Evolutionary conservation across 2,329 filamentous ascomycete genomes (phyloP), one percentile per base, ranked within the genome.

Genomic region (Penicillium carneum): DNA sequence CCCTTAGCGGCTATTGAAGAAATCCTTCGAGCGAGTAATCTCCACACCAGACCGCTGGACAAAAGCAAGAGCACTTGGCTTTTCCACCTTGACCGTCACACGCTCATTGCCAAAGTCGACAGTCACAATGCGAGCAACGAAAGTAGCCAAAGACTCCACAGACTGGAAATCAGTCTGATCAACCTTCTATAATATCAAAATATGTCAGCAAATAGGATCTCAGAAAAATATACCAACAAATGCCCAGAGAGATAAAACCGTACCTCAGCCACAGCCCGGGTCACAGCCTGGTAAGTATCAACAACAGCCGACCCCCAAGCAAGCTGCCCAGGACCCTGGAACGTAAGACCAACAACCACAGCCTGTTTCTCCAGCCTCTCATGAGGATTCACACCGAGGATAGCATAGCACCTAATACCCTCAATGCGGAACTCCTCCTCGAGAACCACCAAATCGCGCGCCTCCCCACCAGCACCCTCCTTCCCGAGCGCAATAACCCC

Each of bases 351-450:
- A 48, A 81, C 65, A 61, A 81, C 76, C 9, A 84, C 80, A 29
- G 75, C 76, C 67, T 84, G 83, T 63, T 83, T 83, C 70, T 83
- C 80, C 18, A 81, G 68, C 20, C 83, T 75, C 70, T 84, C 83
- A 63, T 84, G 82, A 1, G 79, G 76, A 61, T 84, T 84, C n/a
- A 84, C 81, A 1, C 83, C 83, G 59, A 84, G 75, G 33, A 84
- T 80, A 67, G 79, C 81, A 48, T 77, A 73, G 63, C 78, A 80
- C 26, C 78, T 72, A 50, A 83, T 78, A 1, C 76, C 76, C 39
- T 80, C 76, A 62, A 83, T 76, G 1, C 72, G 71, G 60, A 79
- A 79, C 59, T 77, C 75, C 58, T 79, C 74, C 49, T 76, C 72
- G 63, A 77, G 46, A 6, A 74, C 68, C 38, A 74, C 67, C 20